phyloP scores from a whole-genome alignment of 192 early-diverging fungal species.

The Hyaloraphidium curvatum region DNA sequence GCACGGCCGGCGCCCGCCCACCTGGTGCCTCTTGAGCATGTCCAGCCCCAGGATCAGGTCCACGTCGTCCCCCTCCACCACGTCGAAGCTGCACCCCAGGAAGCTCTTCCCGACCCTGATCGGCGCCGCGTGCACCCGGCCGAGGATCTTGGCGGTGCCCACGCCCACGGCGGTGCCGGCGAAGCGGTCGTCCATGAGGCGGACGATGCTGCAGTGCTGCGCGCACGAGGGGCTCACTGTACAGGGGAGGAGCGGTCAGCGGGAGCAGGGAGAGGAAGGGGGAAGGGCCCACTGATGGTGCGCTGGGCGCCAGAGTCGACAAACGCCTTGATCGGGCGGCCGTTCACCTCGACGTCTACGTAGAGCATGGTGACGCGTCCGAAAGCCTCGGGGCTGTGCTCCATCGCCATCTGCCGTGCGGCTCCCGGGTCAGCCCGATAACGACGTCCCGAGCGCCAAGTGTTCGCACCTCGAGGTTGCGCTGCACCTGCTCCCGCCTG shows the following conservation, averaged over 20 bases:
- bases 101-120: not conserved
- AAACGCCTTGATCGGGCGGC: constrained; percentile 1
- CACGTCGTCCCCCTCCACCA: not conserved
- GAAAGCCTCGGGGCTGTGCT: not conserved
- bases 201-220: not conserved
- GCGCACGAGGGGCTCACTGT: not conserved
- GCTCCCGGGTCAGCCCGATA: not conserved
- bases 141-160: constrained; percentile 1
- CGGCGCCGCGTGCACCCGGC: not conserved
- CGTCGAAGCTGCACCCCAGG: not conserved
- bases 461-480: not conserved
- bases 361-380: constrained; percentile 2
- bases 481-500: not conserved
- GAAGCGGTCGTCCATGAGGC: constrained; percentile 1
- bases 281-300: no score
- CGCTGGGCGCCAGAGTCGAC: constrained; percentile 3
- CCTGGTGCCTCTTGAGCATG: constrained; percentile 4
- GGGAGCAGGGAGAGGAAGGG: not conserved
- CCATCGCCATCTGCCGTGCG: no score
- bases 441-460: not conserved
- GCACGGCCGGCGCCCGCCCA: no score
- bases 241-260: no score
- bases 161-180: not conserved
- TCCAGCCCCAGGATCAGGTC: constrained; percentile 2
- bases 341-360: constrained; percentile 1